Base-by-base conservation (phyloP, 2,329 filamentous ascomycete species). In the Hypoxylon sp. region DNA sequence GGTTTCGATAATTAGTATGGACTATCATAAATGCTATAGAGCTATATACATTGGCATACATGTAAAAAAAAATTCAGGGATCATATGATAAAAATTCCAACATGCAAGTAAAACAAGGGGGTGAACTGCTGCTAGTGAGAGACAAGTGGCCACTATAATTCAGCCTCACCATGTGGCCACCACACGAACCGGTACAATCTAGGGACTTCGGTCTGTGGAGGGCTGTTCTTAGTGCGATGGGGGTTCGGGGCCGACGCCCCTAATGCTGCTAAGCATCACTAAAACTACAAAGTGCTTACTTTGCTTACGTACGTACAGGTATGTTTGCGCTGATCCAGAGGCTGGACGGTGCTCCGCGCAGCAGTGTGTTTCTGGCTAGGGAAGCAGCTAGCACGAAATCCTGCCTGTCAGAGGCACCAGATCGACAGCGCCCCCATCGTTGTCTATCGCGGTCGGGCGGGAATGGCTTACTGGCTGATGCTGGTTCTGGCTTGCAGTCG, bases 81-180 rank as follows among this genome's bases (percentile, higher is more conserved):
- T 49, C 19, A 55, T n/a, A 34, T 38, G 25, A 64, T 17, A n/a
- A 41, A 28, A 41, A 25, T n/a, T 28, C 41, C 32, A n/a, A 52
- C 9, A 52, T 43, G 25, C 19, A 48, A 45, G 32, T 36, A 21
- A 63, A 46, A 57, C 36, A 23, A 60, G 46, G 48, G 59, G 57
- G 14, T 13, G n/a, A 48, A 41, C 45, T 53, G 46, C 45, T 67
- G 45, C 55, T 58, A 30, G 58, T 41, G 53, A 51, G 36, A 62
- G 43, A 63, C 34, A 64, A 58, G n/a, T 13, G 45, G 34, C 43
- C 51, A 58, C 23, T 49, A 48, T 60, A 51, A 51, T 69, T 71
- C 68, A 71, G 68, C 68, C 68, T 71, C 66, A 66, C 66, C 60
- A 71, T 71, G 66, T 71, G 66, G 66, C 38, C 61, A 63, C 41